Conservation (phyloP, 306 rosid species). For the Benincasa hispida region DNA sequence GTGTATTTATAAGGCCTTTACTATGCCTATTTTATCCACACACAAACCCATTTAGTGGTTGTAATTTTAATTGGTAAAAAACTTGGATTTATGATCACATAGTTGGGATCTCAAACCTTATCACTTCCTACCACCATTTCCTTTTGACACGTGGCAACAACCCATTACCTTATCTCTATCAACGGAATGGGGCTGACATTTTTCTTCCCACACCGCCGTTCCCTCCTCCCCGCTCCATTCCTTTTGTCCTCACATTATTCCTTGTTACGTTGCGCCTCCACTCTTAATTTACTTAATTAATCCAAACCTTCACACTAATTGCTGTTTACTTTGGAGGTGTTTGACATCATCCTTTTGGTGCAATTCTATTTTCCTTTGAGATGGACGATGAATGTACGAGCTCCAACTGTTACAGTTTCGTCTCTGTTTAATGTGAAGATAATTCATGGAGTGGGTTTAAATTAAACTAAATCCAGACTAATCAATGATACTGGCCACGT, state of each 20-base stretch:
- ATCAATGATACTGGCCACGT: not conserved
- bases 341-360: too few relatives aligned
- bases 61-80: not conserved
- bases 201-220: not conserved
- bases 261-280: not conserved
- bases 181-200: not conserved
- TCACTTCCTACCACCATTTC: conserved; percentile 1
- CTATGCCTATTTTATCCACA: not conserved
- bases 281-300: not conserved
- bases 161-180: conserved; percentile 18
- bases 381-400: too few relatives aligned
- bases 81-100: not conserved
- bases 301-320: not conserved
- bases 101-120: conserved; percentile 6
- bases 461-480: not conserved
- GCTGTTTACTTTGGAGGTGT: not conserved
- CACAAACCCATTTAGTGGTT: not conserved
- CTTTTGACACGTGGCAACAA: conserved; percentile 13
- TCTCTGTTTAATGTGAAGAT: not conserved
- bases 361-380: too few relatives aligned
- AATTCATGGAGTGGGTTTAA: not conserved
- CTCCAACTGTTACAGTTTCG: too few relatives aligned
- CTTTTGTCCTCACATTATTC: not conserved
- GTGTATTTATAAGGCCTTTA: not conserved
- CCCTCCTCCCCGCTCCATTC: not conserved